Percentiles rank a stretch among this genome's conserved stretches.
Evolutionary conservation across 345 rosid genomes (phyloP).

Genomic region (Hibiscus tridactylites): DNA sequence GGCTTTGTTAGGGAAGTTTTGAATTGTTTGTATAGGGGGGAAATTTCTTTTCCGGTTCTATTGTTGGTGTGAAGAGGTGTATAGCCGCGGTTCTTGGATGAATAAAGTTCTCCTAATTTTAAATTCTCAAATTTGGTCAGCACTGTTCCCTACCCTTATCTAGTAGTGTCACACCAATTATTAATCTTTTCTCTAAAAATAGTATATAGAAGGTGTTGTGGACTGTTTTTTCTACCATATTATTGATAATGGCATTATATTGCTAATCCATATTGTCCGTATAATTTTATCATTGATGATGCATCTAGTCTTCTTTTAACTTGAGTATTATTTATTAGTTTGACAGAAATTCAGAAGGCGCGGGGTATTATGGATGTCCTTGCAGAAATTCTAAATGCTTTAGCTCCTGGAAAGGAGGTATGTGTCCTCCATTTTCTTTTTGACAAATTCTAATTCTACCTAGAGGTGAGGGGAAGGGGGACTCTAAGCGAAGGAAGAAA

Average conservation of each 20-base stretch:
- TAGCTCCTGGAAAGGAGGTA: constrained; percentile 91
- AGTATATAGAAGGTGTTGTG: not conserved
- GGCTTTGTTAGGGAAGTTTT: no score
- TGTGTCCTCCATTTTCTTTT: not conserved
- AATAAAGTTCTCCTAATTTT: not conserved
- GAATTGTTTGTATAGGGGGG: no score
- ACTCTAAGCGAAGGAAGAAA: no score
- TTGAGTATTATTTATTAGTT: constrained; percentile 40
- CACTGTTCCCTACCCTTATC: not conserved
- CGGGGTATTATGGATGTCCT: constrained; percentile 97
- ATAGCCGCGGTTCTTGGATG: no score
- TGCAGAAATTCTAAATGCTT: constrained; percentile 93
- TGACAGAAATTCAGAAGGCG: constrained; percentile 97
- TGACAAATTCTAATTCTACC: no score
- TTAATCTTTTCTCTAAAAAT: not conserved
- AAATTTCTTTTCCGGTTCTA: no score
- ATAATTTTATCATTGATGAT: not conserved
- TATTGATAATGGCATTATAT: constrained; percentile 2
- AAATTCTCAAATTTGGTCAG: not conserved
- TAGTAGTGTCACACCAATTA: not conserved
- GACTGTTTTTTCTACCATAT: not conserved
- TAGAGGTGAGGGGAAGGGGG: no score
- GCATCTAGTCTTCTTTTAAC: constrained; percentile 13
- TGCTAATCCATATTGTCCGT: not conserved
- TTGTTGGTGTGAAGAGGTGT: no score